phyloP scores from a whole-genome alignment of 768 basidiomycete genomes.

The Suillus subluteus region DNA sequence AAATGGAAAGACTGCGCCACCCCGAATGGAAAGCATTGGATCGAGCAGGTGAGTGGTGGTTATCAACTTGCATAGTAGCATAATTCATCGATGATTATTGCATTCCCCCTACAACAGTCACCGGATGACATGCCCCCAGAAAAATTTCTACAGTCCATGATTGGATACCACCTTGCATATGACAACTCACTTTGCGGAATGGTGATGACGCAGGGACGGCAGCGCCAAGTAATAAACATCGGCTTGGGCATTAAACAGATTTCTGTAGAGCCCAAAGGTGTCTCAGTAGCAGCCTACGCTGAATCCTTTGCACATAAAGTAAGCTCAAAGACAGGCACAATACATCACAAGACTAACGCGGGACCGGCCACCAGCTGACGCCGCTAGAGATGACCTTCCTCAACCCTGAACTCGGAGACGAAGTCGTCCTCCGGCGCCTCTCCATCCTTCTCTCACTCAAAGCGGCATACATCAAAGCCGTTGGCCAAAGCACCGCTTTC shows the following conservation, averaged over 20 bases:
- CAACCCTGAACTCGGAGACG: slow-evolving; percentile 54
- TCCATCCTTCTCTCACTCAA: slow-evolving; percentile 82
- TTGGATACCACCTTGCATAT: slow-evolving; percentile 75
- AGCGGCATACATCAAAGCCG: slow-evolving; percentile 80
- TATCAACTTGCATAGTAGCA: slow-evolving; percentile 7
- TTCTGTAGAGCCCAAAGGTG: slow-evolving; percentile 61
- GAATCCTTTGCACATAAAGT: slow-evolving; percentile 81
- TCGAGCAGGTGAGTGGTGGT: slow-evolving; percentile 62
- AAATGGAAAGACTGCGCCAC: slow-evolving; percentile 73
- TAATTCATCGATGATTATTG: slow-evolving; percentile 13
- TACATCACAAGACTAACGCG: neutral
- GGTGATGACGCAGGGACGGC: slow-evolving; percentile 82
- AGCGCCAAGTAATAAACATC: slow-evolving; percentile 77
- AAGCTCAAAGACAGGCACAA: slow-evolving; percentile 20
- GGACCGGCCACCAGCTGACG: slow-evolving; percentile 41
- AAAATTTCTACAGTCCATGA: slow-evolving; percentile 71
- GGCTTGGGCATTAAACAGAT: slow-evolving; percentile 79
- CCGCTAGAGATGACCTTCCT: slow-evolving; percentile 57
- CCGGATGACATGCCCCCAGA: slow-evolving; percentile 66
- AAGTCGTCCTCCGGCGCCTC: slow-evolving; percentile 70
- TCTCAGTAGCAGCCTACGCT: slow-evolving; percentile 62
- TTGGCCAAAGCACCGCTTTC: slow-evolving; percentile 80
- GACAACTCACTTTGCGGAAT: slow-evolving; percentile 77
- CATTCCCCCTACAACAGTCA: slow-evolving; percentile 36
- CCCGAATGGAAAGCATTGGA: slow-evolving; percentile 75